Percentiles rank a stretch among this genome's conserved stretches.
phyloP scores from a whole-genome alignment of 2,329 filamentous ascomycete species.

The Ceratocystis alfenasii region DNA sequence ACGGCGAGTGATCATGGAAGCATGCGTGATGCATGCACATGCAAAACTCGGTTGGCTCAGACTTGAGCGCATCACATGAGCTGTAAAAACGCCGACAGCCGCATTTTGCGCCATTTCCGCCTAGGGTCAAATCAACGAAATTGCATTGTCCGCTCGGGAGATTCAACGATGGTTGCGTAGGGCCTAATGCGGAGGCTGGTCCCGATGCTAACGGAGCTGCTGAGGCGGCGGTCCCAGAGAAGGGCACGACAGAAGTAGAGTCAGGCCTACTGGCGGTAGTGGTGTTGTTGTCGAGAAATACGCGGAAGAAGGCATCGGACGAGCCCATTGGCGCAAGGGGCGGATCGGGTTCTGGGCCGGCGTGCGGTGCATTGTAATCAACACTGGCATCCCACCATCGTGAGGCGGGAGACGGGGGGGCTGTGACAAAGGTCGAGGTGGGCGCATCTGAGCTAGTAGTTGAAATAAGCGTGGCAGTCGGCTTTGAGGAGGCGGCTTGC shows the following conservation, averaged over 20 bases:
- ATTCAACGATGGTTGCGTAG: constrained; percentile 25
- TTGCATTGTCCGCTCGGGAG: constrained; percentile 46
- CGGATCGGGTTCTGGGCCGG: constrained; percentile 6
- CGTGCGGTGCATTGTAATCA: constrained; percentile 13
- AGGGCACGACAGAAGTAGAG: constrained; percentile 1
- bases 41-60: constrained; percentile 41
- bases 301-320: constrained; percentile 14
- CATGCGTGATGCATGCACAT: constrained; percentile 54
- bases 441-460: neutral
- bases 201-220: neutral
- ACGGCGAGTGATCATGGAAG: constrained; percentile 40
- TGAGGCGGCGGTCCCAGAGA: neutral
- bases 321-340: constrained; percentile 3
- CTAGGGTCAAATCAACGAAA: constrained; percentile 42
- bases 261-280: neutral
- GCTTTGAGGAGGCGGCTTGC: neutral
- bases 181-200: constrained; percentile 23
- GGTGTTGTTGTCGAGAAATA: constrained; percentile 14
- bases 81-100: constrained; percentile 48
- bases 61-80: constrained; percentile 30
- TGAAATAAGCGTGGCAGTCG: neutral
- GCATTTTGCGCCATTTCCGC: constrained; percentile 42
- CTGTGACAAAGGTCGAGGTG: constrained; percentile 16
- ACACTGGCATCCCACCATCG: constrained; percentile 18
- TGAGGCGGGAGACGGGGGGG: constrained; percentile 14